Base-by-base conservation (phyloP, 768 basidiomycete genomes). In the Podaxis sp. region DNA sequence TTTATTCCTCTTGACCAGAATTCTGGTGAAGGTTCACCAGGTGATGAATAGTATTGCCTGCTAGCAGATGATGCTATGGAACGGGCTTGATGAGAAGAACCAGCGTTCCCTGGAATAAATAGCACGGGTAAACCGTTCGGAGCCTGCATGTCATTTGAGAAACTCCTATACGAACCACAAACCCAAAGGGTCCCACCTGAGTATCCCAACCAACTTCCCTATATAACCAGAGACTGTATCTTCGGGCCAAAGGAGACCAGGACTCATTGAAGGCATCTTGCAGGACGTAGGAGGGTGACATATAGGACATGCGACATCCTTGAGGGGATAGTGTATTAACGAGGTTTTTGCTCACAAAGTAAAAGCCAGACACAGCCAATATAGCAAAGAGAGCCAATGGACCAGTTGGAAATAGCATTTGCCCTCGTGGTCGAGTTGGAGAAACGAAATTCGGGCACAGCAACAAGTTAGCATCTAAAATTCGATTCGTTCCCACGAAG, bases 71-170 rank as follows among this genome's bases (percentile, higher is more conserved):
- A 94, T 3, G 96, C 96, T 67, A 98, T 94, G 12, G 94, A 96
- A 65, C 97, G 87, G 52, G 93, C 91, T 80, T 98, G 97, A 66
- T 86, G 88, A 37, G 91, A 95, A 2, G 93, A 96, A 4, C 97
- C 97, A 24, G 96, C 96, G 72, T 98, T 98, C 7, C 97, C 97
- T 1, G 97, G 97, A 47, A 98, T 90, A 77, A 98, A 99, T 29
- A 99, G 80, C 29, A 96, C 93, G n/a, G 97, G 97, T 17, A 83
- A 70, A 41, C 94, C 93, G 57, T 77, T 70, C 49, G 56, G 63
- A 61, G 65, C 65, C 68, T 69, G 37, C 12, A 50, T 2, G 19
- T 11, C 9, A 43, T 2, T 51, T 46, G 38, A 59, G 61, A 49
- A 27, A 43, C 9, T 59, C n/a, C 3, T 9, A 55, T 47, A n/a